These are phyloP conservation scores for Ceratocystis colombiana DNA, from an alignment of 2,329 filamentous ascomycete species.

Conservation along the genomic window DNA sequence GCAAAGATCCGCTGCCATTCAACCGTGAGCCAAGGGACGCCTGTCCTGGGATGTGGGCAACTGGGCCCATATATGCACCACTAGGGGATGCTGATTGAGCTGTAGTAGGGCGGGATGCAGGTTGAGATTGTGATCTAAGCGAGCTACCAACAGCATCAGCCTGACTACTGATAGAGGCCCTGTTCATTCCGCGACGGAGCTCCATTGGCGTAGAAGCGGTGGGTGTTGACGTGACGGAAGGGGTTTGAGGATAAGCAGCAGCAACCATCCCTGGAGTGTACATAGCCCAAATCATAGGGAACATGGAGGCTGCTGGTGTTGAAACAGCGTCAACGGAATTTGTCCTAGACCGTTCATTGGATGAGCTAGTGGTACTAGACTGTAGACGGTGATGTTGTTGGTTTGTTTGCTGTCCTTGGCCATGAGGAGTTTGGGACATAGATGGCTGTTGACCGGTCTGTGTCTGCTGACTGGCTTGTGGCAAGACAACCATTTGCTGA, in stretches of 20 bases:
- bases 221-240: slow-evolving; percentile 11
- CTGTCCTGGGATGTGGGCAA: slow-evolving; percentile 28
- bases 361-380: neutral
- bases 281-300: slow-evolving; percentile 6
- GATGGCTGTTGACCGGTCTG: slow-evolving; percentile 13
- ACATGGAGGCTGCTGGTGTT: slow-evolving; percentile 47
- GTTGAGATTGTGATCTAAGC: slow-evolving; percentile 58
- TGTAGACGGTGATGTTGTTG: slow-evolving; percentile 20
- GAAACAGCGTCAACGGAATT: slow-evolving; percentile 55
- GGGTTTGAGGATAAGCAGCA: slow-evolving; percentile 14
- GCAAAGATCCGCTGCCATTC: slow-evolving; percentile 7
- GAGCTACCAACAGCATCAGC: slow-evolving; percentile 38
- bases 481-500: slow-evolving; percentile 11
- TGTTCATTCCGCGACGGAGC: slow-evolving; percentile 47
- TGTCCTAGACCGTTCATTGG: slow-evolving; percentile 45
- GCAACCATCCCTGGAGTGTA: neutral
- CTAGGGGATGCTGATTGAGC: slow-evolving; percentile 15
- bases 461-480: neutral
- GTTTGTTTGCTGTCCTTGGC: slow-evolving; percentile 1
- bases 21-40: neutral
- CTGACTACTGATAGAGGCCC: slow-evolving; percentile 35
- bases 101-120: slow-evolving; percentile 41
- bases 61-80: slow-evolving; percentile 25
- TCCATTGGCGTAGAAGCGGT: slow-evolving; percentile 32
- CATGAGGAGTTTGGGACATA: neutral